A percentile compares a stretch with the other conserved stretches of the same genome.
These are phyloP conservation scores for Spergularia marina DNA, from an alignment of 148 eudicot species.

Conservation along the genomic window DNA sequence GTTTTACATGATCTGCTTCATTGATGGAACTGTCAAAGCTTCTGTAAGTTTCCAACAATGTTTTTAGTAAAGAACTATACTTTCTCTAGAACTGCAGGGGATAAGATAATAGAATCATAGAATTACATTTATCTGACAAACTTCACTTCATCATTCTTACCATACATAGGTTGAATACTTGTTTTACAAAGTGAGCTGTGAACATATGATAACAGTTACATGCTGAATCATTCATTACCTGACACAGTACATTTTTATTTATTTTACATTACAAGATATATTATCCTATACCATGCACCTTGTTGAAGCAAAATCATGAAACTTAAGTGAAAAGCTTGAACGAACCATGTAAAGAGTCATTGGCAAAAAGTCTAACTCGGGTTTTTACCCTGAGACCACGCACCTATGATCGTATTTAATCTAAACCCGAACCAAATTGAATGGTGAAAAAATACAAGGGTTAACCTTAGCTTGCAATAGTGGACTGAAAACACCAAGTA, in stretches of 20 bases:
- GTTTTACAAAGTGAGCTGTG: not conserved
- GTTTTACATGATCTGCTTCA: not conserved
- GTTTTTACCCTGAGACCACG: too few species aligned
- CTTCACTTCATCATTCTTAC: conserved; percentile 4
- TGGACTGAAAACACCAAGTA: not conserved
- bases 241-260: not conserved
- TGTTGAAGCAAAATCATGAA: not conserved
- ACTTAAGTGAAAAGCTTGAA: not conserved
- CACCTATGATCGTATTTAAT: too few species aligned
- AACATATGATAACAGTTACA: not conserved
- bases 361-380: too few species aligned
- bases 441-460: not conserved
- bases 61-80: not conserved
- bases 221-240: conserved; percentile 1
- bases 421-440: not conserved
- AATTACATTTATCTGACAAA: conserved; percentile 10
- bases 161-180: not conserved
- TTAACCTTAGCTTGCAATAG: not conserved
- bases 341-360: not conserved
- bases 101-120: not conserved
- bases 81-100: too few species aligned
- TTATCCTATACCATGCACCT: not conserved
- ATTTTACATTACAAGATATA: not conserved
- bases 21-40: not conserved
- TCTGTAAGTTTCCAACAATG: not conserved